Percentiles rank a stretch among this genome's conserved stretches.
These are phyloP conservation scores for Ogataea trehalophila DNA, from an alignment of 805 yeast species.

Conservation along the genomic window DNA sequence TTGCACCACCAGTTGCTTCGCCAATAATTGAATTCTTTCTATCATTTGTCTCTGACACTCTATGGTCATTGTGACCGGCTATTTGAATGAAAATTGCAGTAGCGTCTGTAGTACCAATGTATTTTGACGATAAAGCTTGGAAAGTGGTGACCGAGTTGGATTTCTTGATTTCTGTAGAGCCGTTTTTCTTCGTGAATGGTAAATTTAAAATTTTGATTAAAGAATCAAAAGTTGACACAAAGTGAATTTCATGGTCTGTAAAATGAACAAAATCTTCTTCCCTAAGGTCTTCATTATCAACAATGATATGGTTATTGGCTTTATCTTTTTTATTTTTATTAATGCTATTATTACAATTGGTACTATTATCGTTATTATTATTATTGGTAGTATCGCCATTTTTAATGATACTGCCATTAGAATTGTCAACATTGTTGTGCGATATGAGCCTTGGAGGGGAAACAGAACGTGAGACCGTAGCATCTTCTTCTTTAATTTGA, in stretches of 20 bases:
- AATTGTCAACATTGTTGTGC: no score
- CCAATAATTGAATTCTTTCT: conserved; percentile 7
- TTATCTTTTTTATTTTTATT: background rate
- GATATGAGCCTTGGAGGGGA: no score
- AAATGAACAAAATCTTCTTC: conserved; percentile 4
- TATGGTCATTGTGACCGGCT: conserved; percentile 5
- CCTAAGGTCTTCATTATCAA: background rate
- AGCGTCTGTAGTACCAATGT: conserved; percentile 17
- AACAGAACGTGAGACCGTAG: no score
- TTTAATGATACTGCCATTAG: no score
- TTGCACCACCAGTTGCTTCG: conserved; percentile 15
- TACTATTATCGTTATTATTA: background rate
- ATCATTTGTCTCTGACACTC: background rate
- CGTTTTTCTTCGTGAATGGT: conserved; percentile 14
- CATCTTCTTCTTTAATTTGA: no score
- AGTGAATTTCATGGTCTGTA: conserved; percentile 7
- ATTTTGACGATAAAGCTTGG: conserved; percentile 18
- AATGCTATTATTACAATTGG: background rate
- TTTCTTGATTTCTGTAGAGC: conserved; percentile 14
- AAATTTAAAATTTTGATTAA: conserved; percentile 14
- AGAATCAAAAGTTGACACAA: conserved; percentile 17
- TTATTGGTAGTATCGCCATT: no score
- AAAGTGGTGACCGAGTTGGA: conserved; percentile 19
- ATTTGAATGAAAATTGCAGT: conserved; percentile 17
- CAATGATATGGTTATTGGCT: background rate